Evolutionary conservation across 495 filamentous ascomycete genomes (phyloP), one percentile per base, ranked within the genome.

Genomic region (Podospora fimiseda): DNA sequence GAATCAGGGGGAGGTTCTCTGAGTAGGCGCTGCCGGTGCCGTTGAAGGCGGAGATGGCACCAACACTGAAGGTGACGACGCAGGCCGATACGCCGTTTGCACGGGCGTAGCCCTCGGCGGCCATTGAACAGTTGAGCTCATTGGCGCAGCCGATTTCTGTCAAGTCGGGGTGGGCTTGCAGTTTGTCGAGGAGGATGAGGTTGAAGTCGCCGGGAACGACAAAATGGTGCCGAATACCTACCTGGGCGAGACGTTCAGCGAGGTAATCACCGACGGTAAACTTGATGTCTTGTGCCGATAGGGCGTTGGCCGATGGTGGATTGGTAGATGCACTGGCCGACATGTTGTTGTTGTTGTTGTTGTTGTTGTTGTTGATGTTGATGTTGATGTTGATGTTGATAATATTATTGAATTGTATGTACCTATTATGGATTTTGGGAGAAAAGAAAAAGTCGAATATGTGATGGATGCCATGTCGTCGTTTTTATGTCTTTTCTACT

Each of bases 1-100:
- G 88, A 30, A 90, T 77, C 14, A 92, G 73, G 0, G 86, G 84
- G 0, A 88, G 83, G 57, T 79, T 79, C 67, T 92, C 88, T 7
- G 83, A 77, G 66, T 81, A 88, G 44, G 83, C 76, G 24, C 84
- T 83, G 9, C 82, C 83, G 50, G 86, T 73, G 7, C 80, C 85
- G 53, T 87, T 87, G 48, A 88, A 63, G 23, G 84, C 83, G 15
- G 83, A 86, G 13, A 89, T 66, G 58, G 89, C 87, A 21, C 86
- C 86, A 33, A 89, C 86, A 27, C 86, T 85, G 56, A 85, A 89
- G 2, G 86, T 88, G 23, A 87, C 90, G 39, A 89, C 73, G 43
- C 89, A 66, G 6, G 84, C 86, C 11, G 77, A 76, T 0, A 87
- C 72, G 7, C 86, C 86, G 50, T 85, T 86, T 50, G 88, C 74